Evolutionary conservation across 148 eudicot genomes (phyloP).

Genomic region (Spergularia bocconei): DNA sequence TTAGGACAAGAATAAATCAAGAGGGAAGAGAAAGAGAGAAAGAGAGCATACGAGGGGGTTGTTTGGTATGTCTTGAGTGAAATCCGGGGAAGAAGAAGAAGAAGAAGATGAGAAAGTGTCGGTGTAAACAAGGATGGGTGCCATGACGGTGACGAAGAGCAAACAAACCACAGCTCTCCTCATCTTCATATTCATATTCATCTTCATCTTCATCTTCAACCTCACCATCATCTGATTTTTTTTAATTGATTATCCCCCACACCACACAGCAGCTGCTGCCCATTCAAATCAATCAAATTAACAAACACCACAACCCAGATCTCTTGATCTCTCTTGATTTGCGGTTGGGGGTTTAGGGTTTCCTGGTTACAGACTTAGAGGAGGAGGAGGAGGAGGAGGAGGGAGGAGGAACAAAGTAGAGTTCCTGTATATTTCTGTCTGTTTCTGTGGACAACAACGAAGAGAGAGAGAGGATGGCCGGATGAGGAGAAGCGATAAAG

Average conservation of each 20-base stretch:
- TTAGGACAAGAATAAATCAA: no score
- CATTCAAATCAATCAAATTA: no score
- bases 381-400: no score
- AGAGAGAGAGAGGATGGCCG: no score
- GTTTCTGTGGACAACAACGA: no score
- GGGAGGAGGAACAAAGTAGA: no score
- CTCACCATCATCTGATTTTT: neutral
- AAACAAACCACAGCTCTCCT: slow-evolving; percentile 47
- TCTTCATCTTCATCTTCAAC: slow-evolving; percentile 23
- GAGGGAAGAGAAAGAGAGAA: neutral
- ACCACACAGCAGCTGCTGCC: neutral
- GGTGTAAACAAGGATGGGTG: slow-evolving; percentile 77
- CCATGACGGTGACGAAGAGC: slow-evolving; percentile 65
- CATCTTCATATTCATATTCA: slow-evolving; percentile 38
- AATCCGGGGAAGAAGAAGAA: neutral
- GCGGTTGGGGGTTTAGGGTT: no score
- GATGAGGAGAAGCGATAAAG: no score
- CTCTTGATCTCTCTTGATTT: no score
- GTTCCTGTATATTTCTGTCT: no score
- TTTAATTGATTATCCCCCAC: neutral
- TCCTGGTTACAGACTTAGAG: no score
- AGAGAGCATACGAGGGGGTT: slow-evolving; percentile 47
- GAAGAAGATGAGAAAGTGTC: slow-evolving; percentile 54
- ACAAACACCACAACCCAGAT: no score
- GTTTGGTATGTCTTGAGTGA: slow-evolving; percentile 36